phyloP scores from a whole-genome alignment of 176 grass and related monocot genomes.

The Metroxylon sagu region DNA sequence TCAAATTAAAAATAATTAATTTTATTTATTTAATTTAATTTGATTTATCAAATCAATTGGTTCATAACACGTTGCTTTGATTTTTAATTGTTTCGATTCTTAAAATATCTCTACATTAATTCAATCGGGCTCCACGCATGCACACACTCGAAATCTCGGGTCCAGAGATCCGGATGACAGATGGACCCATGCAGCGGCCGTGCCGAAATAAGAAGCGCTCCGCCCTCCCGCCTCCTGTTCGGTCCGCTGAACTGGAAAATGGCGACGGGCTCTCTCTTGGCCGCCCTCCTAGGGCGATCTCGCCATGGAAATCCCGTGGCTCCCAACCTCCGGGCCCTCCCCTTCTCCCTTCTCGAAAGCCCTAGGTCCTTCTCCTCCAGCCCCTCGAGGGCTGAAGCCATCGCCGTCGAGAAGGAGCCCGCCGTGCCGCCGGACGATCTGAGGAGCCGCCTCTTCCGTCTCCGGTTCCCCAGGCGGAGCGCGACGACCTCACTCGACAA shows the following conservation, averaged over 20 bases:
- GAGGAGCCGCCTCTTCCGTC: slow-evolving; percentile 27
- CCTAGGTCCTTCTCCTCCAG: slow-evolving; percentile 15
- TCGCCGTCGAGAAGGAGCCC: neutral
- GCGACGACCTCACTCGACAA: slow-evolving; percentile 27
- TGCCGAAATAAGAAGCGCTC: too few species aligned
- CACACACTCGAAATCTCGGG: too few species aligned
- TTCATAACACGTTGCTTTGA: too few species aligned
- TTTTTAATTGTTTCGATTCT: too few species aligned
- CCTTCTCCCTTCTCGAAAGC: slow-evolving; percentile 7
- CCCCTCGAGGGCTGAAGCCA: neutral
- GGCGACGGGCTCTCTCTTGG: slow-evolving; percentile 10
- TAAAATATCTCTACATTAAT: too few species aligned
- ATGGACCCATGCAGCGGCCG: too few species aligned
- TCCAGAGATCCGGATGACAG: too few species aligned
- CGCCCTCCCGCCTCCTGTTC: neutral
- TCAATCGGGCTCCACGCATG: too few species aligned
- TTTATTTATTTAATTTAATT: too few species aligned
- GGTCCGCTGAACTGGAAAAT: neutral
- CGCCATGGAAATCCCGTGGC: neutral
- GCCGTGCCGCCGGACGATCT: slow-evolving; percentile 15
- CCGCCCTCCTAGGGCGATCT: slow-evolving; percentile 25
- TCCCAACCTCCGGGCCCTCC: slow-evolving; percentile 10
- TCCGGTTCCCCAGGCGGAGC: slow-evolving; percentile 14
- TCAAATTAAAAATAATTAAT: too few species aligned
- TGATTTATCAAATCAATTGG: too few species aligned